A percentile compares a stretch with the other conserved stretches of the same genome.
These are phyloP conservation scores for Trichosanthes cucumerina DNA, from an alignment of 306 rosid species.

Conservation along the genomic window DNA sequence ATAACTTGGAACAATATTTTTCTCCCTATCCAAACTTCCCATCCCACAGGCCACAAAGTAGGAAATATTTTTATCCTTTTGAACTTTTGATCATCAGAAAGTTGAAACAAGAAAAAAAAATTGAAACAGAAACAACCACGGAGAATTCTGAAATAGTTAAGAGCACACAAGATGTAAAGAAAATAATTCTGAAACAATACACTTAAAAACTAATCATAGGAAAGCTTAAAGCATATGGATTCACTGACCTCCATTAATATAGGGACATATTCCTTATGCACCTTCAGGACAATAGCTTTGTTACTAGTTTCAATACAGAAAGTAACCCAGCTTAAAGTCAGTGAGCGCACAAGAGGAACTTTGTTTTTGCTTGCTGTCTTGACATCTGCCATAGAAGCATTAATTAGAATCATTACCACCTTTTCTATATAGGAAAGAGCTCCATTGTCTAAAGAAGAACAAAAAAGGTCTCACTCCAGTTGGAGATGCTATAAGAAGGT, in stretches of 20 bases:
- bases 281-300: constrained; percentile 64
- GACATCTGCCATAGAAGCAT: constrained; percentile 52
- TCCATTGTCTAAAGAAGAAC: background rate
- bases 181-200: background rate
- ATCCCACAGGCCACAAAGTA: background rate
- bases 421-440: background rate
- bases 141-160: background rate
- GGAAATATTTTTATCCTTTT: background rate
- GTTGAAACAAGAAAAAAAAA: background rate
- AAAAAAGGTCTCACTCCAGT: background rate
- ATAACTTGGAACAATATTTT: background rate
- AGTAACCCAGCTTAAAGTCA: constrained; percentile 78
- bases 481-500: background rate
- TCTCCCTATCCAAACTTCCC: background rate
- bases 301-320: constrained; percentile 86
- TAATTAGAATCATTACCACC: constrained; percentile 10
- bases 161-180: background rate
- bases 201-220: background rate
- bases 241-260: constrained; percentile 92
- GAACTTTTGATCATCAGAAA: background rate
- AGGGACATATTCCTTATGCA: constrained; percentile 96
- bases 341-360: constrained; percentile 95
- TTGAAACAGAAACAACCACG: background rate
- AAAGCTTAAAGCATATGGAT: background rate
- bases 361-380: constrained; percentile 79